These are phyloP conservation scores for Dactylonectria estremocensis DNA, from an alignment of 2,329 filamentous ascomycete species.

Conservation along the genomic window DNA sequence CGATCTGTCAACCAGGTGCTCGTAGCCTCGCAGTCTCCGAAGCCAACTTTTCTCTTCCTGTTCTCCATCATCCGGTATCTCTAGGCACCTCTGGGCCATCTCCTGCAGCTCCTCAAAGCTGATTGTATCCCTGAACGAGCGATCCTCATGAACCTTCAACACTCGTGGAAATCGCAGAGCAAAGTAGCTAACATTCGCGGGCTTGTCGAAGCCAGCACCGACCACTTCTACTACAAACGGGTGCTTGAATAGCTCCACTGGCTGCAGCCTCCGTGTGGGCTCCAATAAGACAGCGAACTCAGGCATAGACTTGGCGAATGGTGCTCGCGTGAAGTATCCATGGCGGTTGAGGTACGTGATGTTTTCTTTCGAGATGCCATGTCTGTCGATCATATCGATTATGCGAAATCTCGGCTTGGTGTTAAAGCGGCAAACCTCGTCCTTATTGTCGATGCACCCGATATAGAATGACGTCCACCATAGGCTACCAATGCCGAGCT, in stretches of 20 bases:
- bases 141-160: too few relatives aligned
- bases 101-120: too few relatives aligned
- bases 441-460: conserved; percentile 77
- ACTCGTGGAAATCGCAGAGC: too few relatives aligned
- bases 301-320: conserved; percentile 44
- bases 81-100: too few relatives aligned
- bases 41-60: too few relatives aligned
- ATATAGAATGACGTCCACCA: conserved; percentile 83
- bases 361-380: conserved; percentile 52
- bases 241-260: conserved; percentile 69
- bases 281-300: conserved; percentile 20
- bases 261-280: conserved; percentile 37
- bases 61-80: too few relatives aligned
- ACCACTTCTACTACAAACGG: conserved; percentile 81
- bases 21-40: too few relatives aligned
- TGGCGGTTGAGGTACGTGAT: conserved; percentile 63
- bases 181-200: too few relatives aligned
- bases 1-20: too few relatives aligned
- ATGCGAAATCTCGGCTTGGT: conserved; percentile 52
- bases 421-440: conserved; percentile 62
- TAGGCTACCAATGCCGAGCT: conserved; percentile 64
- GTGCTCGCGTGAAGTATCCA: conserved; percentile 58
- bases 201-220: too few relatives aligned
- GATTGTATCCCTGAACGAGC: conserved; percentile 3
- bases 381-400: conserved; percentile 65